These are phyloP conservation scores for Pestalotiopsis fici DNA, from an alignment of 2,329 filamentous ascomycete genomes.

Conservation along the genomic window DNA sequence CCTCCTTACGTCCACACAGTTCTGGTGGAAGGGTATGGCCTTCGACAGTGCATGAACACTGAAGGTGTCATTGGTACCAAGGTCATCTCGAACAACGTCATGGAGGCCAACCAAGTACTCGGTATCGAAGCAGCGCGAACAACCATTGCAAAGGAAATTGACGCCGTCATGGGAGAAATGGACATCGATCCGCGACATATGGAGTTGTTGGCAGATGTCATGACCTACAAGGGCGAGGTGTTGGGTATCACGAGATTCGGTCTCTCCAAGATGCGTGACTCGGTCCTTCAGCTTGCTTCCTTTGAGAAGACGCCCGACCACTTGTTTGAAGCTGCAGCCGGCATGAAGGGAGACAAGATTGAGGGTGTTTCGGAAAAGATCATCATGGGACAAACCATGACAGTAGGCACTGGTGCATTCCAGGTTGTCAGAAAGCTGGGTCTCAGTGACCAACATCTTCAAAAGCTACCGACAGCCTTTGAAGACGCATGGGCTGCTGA, in stretches of 20 bases:
- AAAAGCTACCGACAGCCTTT: slow-evolving; percentile 64
- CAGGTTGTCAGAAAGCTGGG: slow-evolving; percentile 80
- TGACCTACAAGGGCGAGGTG: slow-evolving; percentile 98
- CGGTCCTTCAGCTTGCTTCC: slow-evolving; percentile 87
- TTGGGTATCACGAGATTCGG: slow-evolving; percentile 96
- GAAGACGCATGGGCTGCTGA: slow-evolving; percentile 64
- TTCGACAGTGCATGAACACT: slow-evolving; percentile 88
- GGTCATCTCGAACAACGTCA: slow-evolving; percentile 80
- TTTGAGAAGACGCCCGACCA: slow-evolving; percentile 99
- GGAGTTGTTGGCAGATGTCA: slow-evolving; percentile 94
- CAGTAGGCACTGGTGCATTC: slow-evolving; percentile 88
- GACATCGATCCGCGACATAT: slow-evolving; percentile 96
- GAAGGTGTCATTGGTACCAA: slow-evolving; percentile 81
- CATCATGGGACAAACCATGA: slow-evolving; percentile 96
- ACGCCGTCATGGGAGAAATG: slow-evolving; percentile 89
- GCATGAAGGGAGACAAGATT: slow-evolving; percentile 89
- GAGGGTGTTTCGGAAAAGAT: slow-evolving; percentile 96
- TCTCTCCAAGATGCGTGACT: slow-evolving; percentile 93
- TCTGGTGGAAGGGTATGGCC: slow-evolving; percentile 91
- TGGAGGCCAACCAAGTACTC: slow-evolving; percentile 84
- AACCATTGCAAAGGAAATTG: slow-evolving; percentile 89
- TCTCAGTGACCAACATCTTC: slow-evolving; percentile 60
- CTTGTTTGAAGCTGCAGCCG: slow-evolving; percentile 89
- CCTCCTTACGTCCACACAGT: slow-evolving; percentile 54
- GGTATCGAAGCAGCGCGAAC: slow-evolving; percentile 92